Percentiles rank a stretch among this genome's conserved stretches.
phyloP scores from a whole-genome alignment of 2,329 filamentous ascomycete genomes.

The Phialemonium atrogriseum region DNA sequence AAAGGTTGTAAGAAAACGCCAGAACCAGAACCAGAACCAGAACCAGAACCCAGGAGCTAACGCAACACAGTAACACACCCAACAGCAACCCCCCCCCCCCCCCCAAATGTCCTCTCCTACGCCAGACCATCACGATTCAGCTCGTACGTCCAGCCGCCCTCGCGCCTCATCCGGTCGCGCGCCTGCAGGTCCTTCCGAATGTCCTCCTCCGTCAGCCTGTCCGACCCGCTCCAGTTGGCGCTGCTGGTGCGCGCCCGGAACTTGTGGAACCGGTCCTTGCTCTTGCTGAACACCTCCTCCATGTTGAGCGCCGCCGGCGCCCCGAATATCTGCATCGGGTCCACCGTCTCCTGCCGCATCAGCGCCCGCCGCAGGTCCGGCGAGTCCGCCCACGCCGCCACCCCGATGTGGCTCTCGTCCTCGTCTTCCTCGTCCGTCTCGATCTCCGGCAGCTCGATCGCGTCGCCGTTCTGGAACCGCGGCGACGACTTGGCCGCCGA shows the following conservation, averaged over 20 bases:
- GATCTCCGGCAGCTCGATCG: constrained; percentile 89
- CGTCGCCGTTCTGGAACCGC: constrained; percentile 80
- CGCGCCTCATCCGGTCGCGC: constrained; percentile 67
- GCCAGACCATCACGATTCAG: constrained; percentile 38
- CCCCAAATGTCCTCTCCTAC: neutral
- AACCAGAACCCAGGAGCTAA: too few species aligned
- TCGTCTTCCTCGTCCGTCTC: constrained; percentile 90
- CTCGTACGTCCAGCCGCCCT: constrained; percentile 79
- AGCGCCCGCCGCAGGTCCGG: constrained; percentile 72
- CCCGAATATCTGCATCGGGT: constrained; percentile 81
- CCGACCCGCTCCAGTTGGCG: constrained; percentile 84
- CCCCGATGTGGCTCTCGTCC: constrained; percentile 52
- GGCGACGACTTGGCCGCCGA: constrained; percentile 63
- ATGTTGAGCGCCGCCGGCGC: constrained; percentile 82
- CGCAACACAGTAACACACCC: too few species aligned
- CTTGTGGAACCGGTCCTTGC: constrained; percentile 75
- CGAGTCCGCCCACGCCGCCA: constrained; percentile 82
- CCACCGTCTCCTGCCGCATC: constrained; percentile 72
- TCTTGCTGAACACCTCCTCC: constrained; percentile 93
- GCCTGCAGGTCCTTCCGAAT: constrained; percentile 72
- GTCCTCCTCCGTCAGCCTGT: constrained; percentile 80
- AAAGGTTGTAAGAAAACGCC: too few species aligned
- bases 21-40: too few species aligned
- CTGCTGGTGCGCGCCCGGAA: constrained; percentile 89
- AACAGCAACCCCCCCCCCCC: too few species aligned